Conservation (phyloP, 768 basidiomycete species). For the Phylloporus sp. region DNA sequence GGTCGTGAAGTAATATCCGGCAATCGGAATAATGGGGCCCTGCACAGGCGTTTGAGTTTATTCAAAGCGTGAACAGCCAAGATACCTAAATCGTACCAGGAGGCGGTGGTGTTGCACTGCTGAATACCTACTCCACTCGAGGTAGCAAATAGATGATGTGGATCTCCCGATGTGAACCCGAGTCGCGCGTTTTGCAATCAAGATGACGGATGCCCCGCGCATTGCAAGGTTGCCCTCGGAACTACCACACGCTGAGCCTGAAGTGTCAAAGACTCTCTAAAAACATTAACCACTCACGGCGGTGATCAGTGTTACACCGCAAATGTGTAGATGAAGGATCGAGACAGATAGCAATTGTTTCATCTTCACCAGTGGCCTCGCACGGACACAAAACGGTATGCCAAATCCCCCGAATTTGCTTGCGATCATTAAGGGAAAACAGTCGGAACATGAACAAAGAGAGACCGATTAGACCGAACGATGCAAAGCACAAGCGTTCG, state of each 20-base stretch:
- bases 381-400: background rate
- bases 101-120: conserved; percentile 11
- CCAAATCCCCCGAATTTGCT: background rate
- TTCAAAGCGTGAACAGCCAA: conserved; percentile 9
- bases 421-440: conserved; percentile 18
- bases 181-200: background rate
- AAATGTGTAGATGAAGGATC: background rate
- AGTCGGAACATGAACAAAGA: background rate
- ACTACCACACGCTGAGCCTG: background rate
- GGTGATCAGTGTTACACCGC: background rate
- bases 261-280: background rate
- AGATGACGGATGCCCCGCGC: background rate
- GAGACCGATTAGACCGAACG: background rate
- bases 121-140: background rate
- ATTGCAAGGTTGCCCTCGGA: background rate
- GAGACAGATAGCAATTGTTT: background rate
- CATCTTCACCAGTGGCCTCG: background rate
- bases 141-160: conserved; percentile 5
- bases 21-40: background rate
- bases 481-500: background rate
- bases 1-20: conserved; percentile 5
- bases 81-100: background rate
- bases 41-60: conserved; percentile 1
- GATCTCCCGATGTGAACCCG: background rate
- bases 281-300: conserved; percentile 2